Evolutionary conservation across 1,284 basidiomycete genomes (phyloP), one percentile per base, ranked within the genome.

Genomic region (Cutaneotrichosporon dermatis): DNA sequence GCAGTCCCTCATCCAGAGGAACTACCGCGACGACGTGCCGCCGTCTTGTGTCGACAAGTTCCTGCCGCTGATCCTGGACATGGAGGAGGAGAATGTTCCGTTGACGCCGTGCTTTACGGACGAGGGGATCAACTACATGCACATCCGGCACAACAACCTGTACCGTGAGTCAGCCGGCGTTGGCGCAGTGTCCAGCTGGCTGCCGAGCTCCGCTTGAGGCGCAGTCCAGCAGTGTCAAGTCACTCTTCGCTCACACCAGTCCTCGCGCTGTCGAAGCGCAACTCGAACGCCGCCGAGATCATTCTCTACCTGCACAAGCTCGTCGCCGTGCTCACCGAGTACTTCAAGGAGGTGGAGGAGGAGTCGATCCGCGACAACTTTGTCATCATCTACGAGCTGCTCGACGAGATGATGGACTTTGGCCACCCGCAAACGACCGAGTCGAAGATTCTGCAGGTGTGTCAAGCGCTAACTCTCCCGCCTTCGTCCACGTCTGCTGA

Each of bases 341-440:
- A 99, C 83, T 99, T 99, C 82, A 98, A 98, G 79, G 94, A 98
- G 77, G 85, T 99, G 15, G 96, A 99, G 78, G 96, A 99, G 73
- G 96, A 99, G 80, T 95, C 91, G 42, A 98, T 99, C 76, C 84
- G 95, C 13, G 96, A 99, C 80, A 99, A 99, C 78, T 97, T 97
- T 76, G 93, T 96, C 55, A 94, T 96, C 76, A 95, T 97, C 57
- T 96, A 94, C 76, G 93, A 96, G 76, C 85, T 99, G 54, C 84
- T 99, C 80, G 96, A 99, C 74, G 95, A 99, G 82, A 98, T 99
- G 92, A 98, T 99, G 94, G 95, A 99, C 81, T 99, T 97, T 80
- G 96, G 96, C 11, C 98, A 92, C 76, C 95, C 95, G 0, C 96
- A 99, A 78, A 99, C 96, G 35, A 99, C 96, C 25, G 96, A 99